Base-by-base conservation (phyloP, 1,284 basidiomycete genomes). In the Sphaerobolus stellatus region DNA sequence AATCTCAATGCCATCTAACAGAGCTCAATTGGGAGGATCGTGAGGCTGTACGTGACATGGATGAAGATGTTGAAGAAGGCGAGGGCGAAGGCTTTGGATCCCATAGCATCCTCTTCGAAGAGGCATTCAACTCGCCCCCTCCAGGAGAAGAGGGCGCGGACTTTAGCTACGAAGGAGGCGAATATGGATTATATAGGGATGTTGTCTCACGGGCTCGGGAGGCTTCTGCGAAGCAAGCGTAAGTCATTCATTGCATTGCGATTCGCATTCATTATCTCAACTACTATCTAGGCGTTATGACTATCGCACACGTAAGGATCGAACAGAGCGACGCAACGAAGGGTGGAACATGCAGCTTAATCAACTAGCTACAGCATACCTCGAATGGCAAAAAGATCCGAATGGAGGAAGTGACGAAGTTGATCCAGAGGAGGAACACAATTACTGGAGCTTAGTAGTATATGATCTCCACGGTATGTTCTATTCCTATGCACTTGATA, bases 111-210 rank as follows among this genome's bases (percentile, higher is more conserved):
- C n/a, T n/a, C n/a, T n/a, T n/a, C n/a, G 36, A 38, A 16, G 7
- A 38, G n/a, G 36, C n/a, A 38, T n/a, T 38, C n/a, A 22, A 38
- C 22, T n/a, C 7, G 7, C 30, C 29, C 16, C 48, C 48, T 4
- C 29, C 24, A 11, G 48, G 48, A 5, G 29, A 50, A 25, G 48
- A 50, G 24, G 48, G 48, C 9, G 31, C 16, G 11, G 48, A 50
- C 9, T 14, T 50, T 25, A 50, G 48, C 18, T 33, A 50, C 24
- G 33, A 14, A 22, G 48, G 48, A 25, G 34, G 34, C 27, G 48
- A 50, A 16, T 25, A 50, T 36, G 31, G 38, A 31, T 4, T 38
- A 5, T 50, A 34, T 31, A 22, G 20, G 11, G 38, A 50, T 36
- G 48, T 50, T 16, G 30, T 50, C 11, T 8, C 24, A 2, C 30